Percentiles rank a stretch among this genome's conserved stretches.
These are phyloP conservation scores for Pseudogymnoascus sp. DNA, from an alignment of 2,329 filamentous ascomycete species.

Conservation along the genomic window DNA sequence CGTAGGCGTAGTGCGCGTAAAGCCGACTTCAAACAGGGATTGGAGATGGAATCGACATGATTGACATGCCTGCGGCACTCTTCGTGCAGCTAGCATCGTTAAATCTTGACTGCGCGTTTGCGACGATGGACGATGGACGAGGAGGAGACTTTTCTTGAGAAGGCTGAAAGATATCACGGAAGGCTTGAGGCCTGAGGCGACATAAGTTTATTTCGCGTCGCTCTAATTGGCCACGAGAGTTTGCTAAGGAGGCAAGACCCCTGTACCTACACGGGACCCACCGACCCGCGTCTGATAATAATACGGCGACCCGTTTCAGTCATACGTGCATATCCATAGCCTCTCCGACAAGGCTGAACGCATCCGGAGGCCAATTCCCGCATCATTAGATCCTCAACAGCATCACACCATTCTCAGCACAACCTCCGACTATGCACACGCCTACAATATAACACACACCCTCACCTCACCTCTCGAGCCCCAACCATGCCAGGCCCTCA, in stretches of 20 bases:
- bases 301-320: neutral
- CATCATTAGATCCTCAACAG: neutral
- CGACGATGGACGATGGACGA: neutral
- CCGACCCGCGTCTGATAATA: neutral
- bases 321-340: neutral
- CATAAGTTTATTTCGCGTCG: neutral
- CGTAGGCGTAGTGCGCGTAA: slow-evolving; percentile 19
- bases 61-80: slow-evolving; percentile 26
- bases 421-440: neutral
- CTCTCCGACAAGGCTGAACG: neutral
- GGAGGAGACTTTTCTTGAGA: neutral
- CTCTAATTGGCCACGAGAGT: neutral
- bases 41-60: slow-evolving; percentile 30
- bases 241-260: neutral
- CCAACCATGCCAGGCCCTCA: neutral
- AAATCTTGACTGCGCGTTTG: neutral
- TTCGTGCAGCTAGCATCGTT: slow-evolving; percentile 26
- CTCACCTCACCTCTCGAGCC: neutral
- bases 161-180: neutral
- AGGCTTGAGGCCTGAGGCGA: neutral
- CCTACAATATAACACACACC: neutral
- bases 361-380: neutral
- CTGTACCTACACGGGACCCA: neutral
- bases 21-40: slow-evolving; percentile 29
- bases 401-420: neutral